A percentile compares a stretch with the other conserved stretches of the same genome.
phyloP scores from a whole-genome alignment of 1,284 basidiomycete genomes.

The Microbotryum scabiosae region DNA sequence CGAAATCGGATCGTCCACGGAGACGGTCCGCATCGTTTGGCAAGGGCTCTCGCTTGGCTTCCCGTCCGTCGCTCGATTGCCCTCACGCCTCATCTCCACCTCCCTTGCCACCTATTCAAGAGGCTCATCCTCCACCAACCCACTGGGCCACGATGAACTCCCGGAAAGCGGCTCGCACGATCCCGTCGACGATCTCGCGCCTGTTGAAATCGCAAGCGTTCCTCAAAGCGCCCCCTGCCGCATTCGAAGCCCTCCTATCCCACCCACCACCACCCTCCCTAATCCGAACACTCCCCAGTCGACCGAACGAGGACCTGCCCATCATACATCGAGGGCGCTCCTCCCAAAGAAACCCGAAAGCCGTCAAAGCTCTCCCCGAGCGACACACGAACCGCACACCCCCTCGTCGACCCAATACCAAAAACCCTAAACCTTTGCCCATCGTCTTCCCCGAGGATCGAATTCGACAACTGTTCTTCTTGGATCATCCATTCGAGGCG shows the following conservation, averaged over 20 bases:
- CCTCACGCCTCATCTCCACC: too few relatives aligned
- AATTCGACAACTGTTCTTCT: constrained; percentile 82
- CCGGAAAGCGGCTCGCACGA: constrained; percentile 15
- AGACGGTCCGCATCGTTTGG: too few relatives aligned
- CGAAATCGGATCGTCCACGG: too few relatives aligned
- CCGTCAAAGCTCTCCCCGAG: constrained; percentile 46
- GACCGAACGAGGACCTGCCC: constrained; percentile 44
- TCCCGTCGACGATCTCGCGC: constrained; percentile 63
- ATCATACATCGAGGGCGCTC: constrained; percentile 8
- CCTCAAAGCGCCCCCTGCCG: constrained; percentile 63
- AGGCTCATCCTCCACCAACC: too few relatives aligned
- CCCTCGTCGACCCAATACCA: constrained; percentile 24
- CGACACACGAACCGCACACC: constrained; percentile 24
- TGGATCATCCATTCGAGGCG: constrained; percentile 92
- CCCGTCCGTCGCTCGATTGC: too few relatives aligned
- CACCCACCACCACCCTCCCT: constrained; percentile 72
- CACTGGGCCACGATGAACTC: constrained; percentile 13
- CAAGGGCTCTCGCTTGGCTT: too few relatives aligned
- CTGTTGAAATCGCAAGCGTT: constrained; percentile 60
- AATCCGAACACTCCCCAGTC: constrained; percentile 62
- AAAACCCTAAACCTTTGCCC: constrained; percentile 51
- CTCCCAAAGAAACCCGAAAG: background rate
- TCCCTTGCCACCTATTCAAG: too few relatives aligned
- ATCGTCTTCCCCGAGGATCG: constrained; percentile 78
- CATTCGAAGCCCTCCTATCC: constrained; percentile 77